phyloP scores from a whole-genome alignment of 1,139 yeast genomes.

The Lodderomyces orthopsilosis region DNA sequence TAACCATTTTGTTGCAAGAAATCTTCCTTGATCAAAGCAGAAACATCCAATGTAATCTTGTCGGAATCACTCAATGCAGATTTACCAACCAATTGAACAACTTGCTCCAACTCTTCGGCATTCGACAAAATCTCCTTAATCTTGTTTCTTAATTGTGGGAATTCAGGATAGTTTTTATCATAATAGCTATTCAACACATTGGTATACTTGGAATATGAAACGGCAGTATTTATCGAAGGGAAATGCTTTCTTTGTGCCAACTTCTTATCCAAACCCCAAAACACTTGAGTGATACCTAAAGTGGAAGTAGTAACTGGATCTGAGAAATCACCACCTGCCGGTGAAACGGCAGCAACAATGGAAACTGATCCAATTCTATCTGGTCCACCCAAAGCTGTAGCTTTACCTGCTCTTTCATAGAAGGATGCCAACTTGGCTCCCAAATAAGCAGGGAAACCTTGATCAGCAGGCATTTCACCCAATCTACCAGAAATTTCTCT shows the following conservation, averaged over 20 bases:
- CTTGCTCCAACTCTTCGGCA: conserved; percentile 98
- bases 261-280: conserved; percentile 99
- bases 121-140: conserved; percentile 91
- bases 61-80: conserved; percentile 95
- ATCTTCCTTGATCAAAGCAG: conserved; percentile 90
- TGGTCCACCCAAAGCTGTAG: conserved; percentile 93
- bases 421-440: conserved; percentile 98
- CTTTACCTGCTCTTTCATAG: conserved; percentile 99
- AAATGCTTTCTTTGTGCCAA: conserved; percentile 99
- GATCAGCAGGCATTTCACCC: conserved; percentile 99
- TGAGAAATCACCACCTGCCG: conserved; percentile 99
- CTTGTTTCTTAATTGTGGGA: conserved; percentile 84
- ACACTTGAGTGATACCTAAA: conserved; percentile 97
- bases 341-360: conserved; percentile 98
- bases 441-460: conserved; percentile 99
- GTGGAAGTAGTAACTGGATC: conserved; percentile 99
- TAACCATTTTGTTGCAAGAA: conserved; percentile 99
- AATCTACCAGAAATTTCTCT: conserved; percentile 99
- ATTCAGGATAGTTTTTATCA: conserved; percentile 84
- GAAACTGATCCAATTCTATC: conserved; percentile 96
- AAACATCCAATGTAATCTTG: conserved; percentile 93
- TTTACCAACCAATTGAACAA: conserved; percentile 98
- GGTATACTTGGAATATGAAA: conserved; percentile 95
- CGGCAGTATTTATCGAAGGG: conserved; percentile 96
- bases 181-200: conserved; percentile 82